phyloP scores from a whole-genome alignment of 2,329 filamentous ascomycete genomes.

The Triangularia verruculosa region DNA sequence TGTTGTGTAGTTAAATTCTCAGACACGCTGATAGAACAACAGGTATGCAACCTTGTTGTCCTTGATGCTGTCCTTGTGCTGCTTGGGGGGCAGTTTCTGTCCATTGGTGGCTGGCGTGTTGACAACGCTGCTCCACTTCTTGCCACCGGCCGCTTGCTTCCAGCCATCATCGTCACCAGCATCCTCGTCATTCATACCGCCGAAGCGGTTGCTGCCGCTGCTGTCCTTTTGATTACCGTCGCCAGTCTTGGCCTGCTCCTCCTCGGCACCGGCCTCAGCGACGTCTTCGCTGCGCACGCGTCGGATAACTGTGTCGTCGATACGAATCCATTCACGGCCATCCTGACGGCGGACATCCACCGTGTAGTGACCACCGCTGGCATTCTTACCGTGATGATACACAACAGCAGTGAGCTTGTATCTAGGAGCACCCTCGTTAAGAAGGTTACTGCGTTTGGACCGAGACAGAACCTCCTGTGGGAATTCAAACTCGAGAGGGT shows the following conservation, averaged over 20 bases:
- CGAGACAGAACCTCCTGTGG: conserved; percentile 84
- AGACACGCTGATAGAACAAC: conserved; percentile 85
- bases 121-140: conserved; percentile 69
- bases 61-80: conserved; percentile 64
- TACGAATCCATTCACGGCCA: conserved; percentile 89
- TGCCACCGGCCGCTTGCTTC: conserved; percentile 76
- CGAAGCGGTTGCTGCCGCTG: conserved; percentile 66
- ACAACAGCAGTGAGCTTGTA: conserved; percentile 88
- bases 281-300: conserved; percentile 86
- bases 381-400: conserved; percentile 97
- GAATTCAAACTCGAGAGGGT: conserved; percentile 90
- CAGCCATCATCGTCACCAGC: conserved; percentile 68
- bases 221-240: conserved; percentile 66
- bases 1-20: conserved; percentile 6
- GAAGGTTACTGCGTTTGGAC: conserved; percentile 61
- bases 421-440: conserved; percentile 68
- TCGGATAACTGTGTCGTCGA: conserved; percentile 89
- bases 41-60: conserved; percentile 98
- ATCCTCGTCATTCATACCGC: conserved; percentile 65
- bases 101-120: conserved; percentile 59
- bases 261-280: conserved; percentile 78
- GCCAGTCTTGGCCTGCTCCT: conserved; percentile 62
- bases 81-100: conserved; percentile 49
- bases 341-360: conserved; percentile 96
- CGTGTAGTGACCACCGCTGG: conserved; percentile 93